These are phyloP conservation scores for Pseudocercospora fijiensis DNA, from an alignment of 2,329 filamentous ascomycete species.

Conservation along the genomic window DNA sequence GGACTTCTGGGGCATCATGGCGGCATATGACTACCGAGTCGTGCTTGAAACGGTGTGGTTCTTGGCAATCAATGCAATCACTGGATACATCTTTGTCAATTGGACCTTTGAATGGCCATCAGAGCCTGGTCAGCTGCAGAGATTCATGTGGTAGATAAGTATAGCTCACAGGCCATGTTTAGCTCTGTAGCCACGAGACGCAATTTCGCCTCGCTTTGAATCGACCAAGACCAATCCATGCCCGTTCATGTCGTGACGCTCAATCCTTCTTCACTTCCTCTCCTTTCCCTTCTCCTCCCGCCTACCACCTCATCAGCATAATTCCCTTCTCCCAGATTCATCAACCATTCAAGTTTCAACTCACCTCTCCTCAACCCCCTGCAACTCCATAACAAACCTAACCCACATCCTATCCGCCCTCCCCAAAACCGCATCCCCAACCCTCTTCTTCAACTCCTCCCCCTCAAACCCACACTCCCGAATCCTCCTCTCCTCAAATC, in stretches of 20 bases:
- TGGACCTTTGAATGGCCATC: slow-evolving; percentile 67
- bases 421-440: not conserved
- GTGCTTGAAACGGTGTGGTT: slow-evolving; percentile 71
- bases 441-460: not conserved
- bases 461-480: not conserved
- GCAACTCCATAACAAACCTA: not conserved
- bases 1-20: slow-evolving; percentile 18
- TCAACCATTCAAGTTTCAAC: not conserved
- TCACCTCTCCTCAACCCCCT: slow-evolving; percentile 5
- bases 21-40: slow-evolving; percentile 44
- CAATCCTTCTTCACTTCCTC: too few relatives aligned
- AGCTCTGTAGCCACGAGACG: not conserved
- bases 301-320: not conserved
- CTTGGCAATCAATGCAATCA: slow-evolving; percentile 61
- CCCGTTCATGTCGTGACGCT: too few relatives aligned
- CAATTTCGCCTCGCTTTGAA: too few relatives aligned
- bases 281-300: not conserved
- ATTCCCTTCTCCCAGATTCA: not conserved
- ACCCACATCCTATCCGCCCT: not conserved
- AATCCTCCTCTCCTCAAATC: not conserved
- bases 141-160: slow-evolving; percentile 73
- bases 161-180: too few relatives aligned
- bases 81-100: slow-evolving; percentile 70
- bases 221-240: too few relatives aligned
- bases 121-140: slow-evolving; percentile 61